These are phyloP conservation scores for Starmerella lactis-condensi DNA, from an alignment of 805 yeast genomes.

Conservation along the genomic window DNA sequence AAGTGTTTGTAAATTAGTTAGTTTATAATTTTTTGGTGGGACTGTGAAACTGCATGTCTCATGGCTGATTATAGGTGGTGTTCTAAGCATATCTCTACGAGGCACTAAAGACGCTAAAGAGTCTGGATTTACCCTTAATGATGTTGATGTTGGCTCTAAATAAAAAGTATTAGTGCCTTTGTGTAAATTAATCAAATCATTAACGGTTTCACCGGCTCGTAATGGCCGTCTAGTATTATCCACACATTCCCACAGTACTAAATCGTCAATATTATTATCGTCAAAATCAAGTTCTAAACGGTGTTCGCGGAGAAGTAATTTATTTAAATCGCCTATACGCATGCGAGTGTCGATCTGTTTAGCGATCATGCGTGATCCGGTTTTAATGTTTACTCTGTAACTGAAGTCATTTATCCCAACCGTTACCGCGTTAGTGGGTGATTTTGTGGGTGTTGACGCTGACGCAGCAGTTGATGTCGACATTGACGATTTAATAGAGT, in stretches of 20 bases:
- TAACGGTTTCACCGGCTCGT: slow-evolving; percentile 15
- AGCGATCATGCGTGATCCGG: slow-evolving; percentile 15
- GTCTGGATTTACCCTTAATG: slow-evolving; percentile 14
- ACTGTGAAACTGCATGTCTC: slow-evolving; percentile 12
- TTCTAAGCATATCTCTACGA: slow-evolving; percentile 19
- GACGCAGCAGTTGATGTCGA: no score
- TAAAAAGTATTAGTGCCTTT: slow-evolving; percentile 4
- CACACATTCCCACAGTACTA: slow-evolving; percentile 20
- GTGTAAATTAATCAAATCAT: slow-evolving; percentile 15
- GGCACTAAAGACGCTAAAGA: slow-evolving; percentile 21
- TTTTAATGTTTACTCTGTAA: no score
- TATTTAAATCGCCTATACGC: slow-evolving; percentile 11
- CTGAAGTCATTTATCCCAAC: no score
- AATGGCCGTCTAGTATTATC: slow-evolving; percentile 18
- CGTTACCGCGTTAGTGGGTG: no score
- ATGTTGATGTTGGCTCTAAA: slow-evolving; percentile 15
- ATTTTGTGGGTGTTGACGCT: no score
- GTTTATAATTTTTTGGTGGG: neutral
- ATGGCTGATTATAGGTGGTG: slow-evolving; percentile 10
- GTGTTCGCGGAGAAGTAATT: slow-evolving; percentile 17
- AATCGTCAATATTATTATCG: slow-evolving; percentile 11
- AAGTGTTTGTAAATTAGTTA: slow-evolving; percentile 9
- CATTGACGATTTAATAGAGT: no score
- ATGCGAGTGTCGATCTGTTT: slow-evolving; percentile 8
- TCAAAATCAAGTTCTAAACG: slow-evolving; percentile 18